Evolutionary conservation across 805 yeast species (phyloP).

Genomic region (Ogataea neopini): DNA sequence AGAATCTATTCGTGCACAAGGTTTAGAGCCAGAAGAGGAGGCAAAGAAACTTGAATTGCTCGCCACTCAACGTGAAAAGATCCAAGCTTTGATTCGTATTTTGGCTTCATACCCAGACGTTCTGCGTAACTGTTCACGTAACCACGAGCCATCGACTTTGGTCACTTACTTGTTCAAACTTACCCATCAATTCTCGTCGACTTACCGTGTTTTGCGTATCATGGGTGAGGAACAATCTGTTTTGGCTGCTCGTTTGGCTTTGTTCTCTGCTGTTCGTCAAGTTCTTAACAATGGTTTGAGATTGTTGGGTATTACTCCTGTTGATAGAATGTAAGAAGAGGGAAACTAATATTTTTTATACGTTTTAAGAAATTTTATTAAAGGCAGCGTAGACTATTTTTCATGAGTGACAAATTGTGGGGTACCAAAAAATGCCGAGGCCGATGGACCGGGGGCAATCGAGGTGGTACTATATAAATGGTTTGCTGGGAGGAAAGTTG

Average conservation of each 20-base stretch:
- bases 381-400: neutral
- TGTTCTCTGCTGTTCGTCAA: conserved; percentile 87
- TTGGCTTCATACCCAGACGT: conserved; percentile 91
- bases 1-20: conserved; percentile 24
- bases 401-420: conserved; percentile 1
- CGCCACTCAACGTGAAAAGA: conserved; percentile 33
- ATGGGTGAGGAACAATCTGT: conserved; percentile 89
- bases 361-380: too few relatives aligned
- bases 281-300: conserved; percentile 88
- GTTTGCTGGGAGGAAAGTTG: too few relatives aligned
- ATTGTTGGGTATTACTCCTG: conserved; percentile 93
- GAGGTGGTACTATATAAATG: too few relatives aligned
- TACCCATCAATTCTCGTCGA: conserved; percentile 92
- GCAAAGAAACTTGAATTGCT: conserved; percentile 34
- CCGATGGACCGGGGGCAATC: too few relatives aligned
- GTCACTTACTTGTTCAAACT: conserved; percentile 91
- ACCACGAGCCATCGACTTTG: conserved; percentile 88
- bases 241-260: conserved; percentile 88
- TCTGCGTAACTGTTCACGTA: conserved; percentile 77
- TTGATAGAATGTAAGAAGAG: conserved; percentile 80
- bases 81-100: conserved; percentile 64
- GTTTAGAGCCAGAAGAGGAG: conserved; percentile 31
- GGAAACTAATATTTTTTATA: too few relatives aligned
- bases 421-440: too few relatives aligned
- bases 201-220: conserved; percentile 95